Conservation (phyloP, 495 filamentous ascomycete species). For the Podospora pseudocomata region DNA sequence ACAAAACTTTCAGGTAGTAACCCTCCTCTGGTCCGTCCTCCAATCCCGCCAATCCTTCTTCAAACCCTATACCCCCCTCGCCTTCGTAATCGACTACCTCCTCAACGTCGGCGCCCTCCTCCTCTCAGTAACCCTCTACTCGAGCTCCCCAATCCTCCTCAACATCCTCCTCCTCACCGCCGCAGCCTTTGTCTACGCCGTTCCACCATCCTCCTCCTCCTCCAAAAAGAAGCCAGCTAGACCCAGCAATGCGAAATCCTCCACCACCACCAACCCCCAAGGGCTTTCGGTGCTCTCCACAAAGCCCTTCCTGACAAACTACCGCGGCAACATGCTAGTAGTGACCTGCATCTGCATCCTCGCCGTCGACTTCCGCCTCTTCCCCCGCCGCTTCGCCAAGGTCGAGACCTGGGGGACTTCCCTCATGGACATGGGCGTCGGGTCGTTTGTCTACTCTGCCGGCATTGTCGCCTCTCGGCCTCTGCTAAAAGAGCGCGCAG, state of each 20-base stretch:
- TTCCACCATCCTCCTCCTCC: constrained; percentile 47
- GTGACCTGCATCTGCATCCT: constrained; percentile 88
- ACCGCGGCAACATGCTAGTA: constrained; percentile 89
- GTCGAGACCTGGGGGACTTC: constrained; percentile 98
- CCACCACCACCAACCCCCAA: constrained; percentile 27
- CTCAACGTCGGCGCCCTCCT: constrained; percentile 79
- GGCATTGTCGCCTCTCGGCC: constrained; percentile 88
- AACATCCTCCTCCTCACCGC: constrained; percentile 71
- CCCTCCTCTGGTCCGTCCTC: constrained; percentile 83
- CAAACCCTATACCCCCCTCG: constrained; percentile 62
- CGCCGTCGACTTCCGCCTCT: constrained; percentile 92
- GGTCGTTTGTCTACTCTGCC: constrained; percentile 93
- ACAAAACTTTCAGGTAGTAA: constrained; percentile 56
- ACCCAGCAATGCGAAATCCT: constrained; percentile 3
- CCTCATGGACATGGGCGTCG: constrained; percentile 96
- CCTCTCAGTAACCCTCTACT: constrained; percentile 83
- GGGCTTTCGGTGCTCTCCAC: constrained; percentile 57
- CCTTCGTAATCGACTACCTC: constrained; percentile 74
- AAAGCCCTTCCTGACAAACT: constrained; percentile 87
- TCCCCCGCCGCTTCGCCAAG: constrained; percentile 93
- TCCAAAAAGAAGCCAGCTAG: constrained; percentile 30
- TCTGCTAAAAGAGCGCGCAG: constrained; percentile 67
- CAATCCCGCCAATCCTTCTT: constrained; percentile 88
- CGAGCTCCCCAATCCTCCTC: constrained; percentile 67
- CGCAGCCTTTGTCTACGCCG: constrained; percentile 58